phyloP scores from a whole-genome alignment of 2,329 filamentous ascomycete species.

The Teratosphaeriaceae sp. region DNA sequence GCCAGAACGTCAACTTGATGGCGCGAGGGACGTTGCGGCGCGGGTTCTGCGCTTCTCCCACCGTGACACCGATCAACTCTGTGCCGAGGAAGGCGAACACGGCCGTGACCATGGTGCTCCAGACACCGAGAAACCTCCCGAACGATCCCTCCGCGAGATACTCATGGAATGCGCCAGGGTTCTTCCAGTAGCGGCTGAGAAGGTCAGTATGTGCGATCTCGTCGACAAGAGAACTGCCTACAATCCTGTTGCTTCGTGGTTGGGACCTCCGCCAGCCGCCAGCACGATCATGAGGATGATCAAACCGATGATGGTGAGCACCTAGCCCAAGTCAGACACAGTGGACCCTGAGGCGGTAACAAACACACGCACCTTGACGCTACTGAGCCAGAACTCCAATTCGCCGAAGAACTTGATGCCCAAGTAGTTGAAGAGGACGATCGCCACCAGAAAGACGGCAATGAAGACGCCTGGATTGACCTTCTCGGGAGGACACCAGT shows the following conservation, averaged over 20 bases:
- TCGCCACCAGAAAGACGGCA: conserved; percentile 44
- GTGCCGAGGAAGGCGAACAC: conserved; percentile 75
- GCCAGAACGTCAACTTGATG: conserved; percentile 75
- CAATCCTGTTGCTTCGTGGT: conserved; percentile 33
- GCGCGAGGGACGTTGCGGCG: conserved; percentile 68
- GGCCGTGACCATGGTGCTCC: conserved; percentile 57
- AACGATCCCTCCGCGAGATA: conserved; percentile 29
- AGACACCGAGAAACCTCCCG: conserved; percentile 41
- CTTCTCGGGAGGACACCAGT: conserved; percentile 54
- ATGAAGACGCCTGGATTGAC: conserved; percentile 57
- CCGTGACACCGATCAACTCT: conserved; percentile 70
- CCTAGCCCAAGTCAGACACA: no score
- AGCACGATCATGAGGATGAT: conserved; percentile 36
- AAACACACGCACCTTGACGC: no score
- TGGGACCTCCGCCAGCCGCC: conserved; percentile 23
- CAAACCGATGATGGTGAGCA: conserved; percentile 39
- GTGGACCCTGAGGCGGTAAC: no score
- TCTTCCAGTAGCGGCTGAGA: conserved; percentile 36
- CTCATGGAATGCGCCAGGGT: conserved; percentile 39
- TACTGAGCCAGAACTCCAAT: conserved; percentile 44
- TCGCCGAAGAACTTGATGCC: conserved; percentile 57
- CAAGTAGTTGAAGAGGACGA: conserved; percentile 39
- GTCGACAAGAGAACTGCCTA: no score
- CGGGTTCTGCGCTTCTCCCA: conserved; percentile 67
- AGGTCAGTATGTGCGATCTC: no score